Percentiles rank a stretch among this genome's conserved stretches.
Evolutionary conservation across 345 rosid species (phyloP).

Genomic region (Eutrema heterophyllum): DNA sequence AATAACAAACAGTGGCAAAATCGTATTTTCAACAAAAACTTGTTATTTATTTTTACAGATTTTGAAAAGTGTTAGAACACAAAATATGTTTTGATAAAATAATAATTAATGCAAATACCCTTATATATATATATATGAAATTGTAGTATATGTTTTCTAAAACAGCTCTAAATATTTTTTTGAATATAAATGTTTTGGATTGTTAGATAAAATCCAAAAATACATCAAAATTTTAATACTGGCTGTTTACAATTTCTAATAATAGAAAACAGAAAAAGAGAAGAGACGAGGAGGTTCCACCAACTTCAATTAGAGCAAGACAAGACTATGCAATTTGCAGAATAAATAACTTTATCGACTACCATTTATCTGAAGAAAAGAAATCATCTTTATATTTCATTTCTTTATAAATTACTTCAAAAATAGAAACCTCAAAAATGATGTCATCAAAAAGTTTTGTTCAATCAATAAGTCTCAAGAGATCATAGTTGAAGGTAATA

Average conservation of each 20-base stretch:
- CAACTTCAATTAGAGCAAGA: constrained; percentile 10
- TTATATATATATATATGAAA: background rate
- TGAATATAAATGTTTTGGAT: background rate
- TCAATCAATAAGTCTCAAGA: background rate
- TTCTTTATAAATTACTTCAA: background rate
- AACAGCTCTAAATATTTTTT: background rate
- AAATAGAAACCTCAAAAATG: background rate
- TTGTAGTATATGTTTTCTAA: too few relatives aligned
- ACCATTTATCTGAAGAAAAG: background rate
- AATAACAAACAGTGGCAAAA: too few relatives aligned
- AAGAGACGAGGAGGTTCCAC: constrained; percentile 1
- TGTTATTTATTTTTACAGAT: too few relatives aligned
- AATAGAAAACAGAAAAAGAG: background rate
- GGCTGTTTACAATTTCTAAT: background rate
- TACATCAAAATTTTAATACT: background rate
- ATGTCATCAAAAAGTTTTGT: background rate
- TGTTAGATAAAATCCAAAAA: background rate
- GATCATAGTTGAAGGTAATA: background rate
- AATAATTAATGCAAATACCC: too few relatives aligned
- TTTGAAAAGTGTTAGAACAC: too few relatives aligned
- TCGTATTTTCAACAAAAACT: too few relatives aligned
- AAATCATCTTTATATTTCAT: background rate
- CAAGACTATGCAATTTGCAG: constrained; percentile 21
- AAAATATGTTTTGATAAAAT: too few relatives aligned
- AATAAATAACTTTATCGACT: constrained; percentile 3